Evolutionary conservation across 495 filamentous ascomycete genomes (phyloP), one percentile per base, ranked within the genome.

Genomic region (Rostrohypoxylon terebratum): DNA sequence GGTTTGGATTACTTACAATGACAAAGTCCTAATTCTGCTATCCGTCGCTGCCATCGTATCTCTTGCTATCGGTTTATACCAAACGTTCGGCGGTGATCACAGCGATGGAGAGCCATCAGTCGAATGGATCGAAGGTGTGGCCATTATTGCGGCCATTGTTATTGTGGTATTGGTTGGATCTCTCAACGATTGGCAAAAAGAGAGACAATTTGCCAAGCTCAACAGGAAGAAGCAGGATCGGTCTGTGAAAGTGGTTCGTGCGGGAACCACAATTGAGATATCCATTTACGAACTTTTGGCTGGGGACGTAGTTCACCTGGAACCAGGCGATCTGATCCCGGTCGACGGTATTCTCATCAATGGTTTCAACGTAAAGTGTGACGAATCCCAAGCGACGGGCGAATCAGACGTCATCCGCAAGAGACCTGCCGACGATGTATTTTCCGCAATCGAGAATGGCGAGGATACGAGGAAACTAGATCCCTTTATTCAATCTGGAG

Each of bases 401-500:
- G 93, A 96, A 77, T 95, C 93, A 0, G 93, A 96, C 73, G 78
- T 94, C 51, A 87, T 96, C 60, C 88, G 87, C 51, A 96, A 96
- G 77, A 83, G 83, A 28, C 72, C 88, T 1, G 91, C 85, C 9
- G 90, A 95, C 25, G 93, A 96, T 11, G 95, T 97, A 18, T 96
- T 87, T 69, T 83, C 83, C 38, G 91, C 92, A 3, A 94, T 98
- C 63, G 89, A 96, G 74, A 86, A 91, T 45, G 85, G 91, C 54
- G 90, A 94, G 59, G 86, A 84, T 63, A 79, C 93, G n/a, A 86
- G 87, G 71, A 97, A 97, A 77, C 83, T 96, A 80, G 95, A 98
- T 71, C 94, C 94, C 1, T 97, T 98, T 77, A 96, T 98, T 69
- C 87, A 97, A 42, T 98, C 95, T 13, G 95, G 95, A 45, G 89